phyloP scores from a whole-genome alignment of 179 eudicot species.

The Sideroxylon spinosum region DNA sequence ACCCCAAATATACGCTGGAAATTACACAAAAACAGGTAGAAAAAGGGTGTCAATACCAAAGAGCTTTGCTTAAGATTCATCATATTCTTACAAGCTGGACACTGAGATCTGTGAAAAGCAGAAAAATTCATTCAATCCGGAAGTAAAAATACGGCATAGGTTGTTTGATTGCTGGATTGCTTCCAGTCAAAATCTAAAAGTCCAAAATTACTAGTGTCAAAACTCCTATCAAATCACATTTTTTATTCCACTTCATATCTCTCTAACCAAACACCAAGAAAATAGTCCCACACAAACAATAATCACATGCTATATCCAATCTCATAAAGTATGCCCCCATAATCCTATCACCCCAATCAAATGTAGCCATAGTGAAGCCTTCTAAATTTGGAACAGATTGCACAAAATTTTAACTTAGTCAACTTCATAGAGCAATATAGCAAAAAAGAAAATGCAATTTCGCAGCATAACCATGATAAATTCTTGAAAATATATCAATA shows the following conservation, averaged over 20 bases:
- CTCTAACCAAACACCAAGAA: too few relatives aligned
- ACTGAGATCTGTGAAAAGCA: not conserved
- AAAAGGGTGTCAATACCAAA: not conserved
- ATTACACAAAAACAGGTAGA: not conserved
- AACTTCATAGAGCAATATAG: not conserved
- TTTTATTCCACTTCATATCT: too few relatives aligned
- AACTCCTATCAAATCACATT: too few relatives aligned
- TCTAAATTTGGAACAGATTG: not conserved
- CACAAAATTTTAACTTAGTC: not conserved
- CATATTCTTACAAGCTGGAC: slow-evolving; percentile 4
- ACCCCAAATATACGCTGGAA: slow-evolving; percentile 46
- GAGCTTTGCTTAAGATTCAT: not conserved
- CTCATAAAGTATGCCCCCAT: too few relatives aligned
- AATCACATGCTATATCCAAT: too few relatives aligned
- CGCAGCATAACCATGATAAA: not conserved
- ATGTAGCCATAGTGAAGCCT: not conserved
- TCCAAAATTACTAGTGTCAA: too few relatives aligned
- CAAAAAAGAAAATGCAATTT: not conserved
- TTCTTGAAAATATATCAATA: not conserved
- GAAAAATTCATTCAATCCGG: not conserved
- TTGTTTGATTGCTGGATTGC: too few relatives aligned
- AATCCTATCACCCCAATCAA: too few relatives aligned
- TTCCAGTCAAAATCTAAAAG: too few relatives aligned
- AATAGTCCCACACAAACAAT: too few relatives aligned
- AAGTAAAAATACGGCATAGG: not conserved